Percentiles rank a stretch among this genome's conserved stretches.
phyloP scores from a whole-genome alignment of 768 basidiomycete species.

The Termitomyces sp. region DNA sequence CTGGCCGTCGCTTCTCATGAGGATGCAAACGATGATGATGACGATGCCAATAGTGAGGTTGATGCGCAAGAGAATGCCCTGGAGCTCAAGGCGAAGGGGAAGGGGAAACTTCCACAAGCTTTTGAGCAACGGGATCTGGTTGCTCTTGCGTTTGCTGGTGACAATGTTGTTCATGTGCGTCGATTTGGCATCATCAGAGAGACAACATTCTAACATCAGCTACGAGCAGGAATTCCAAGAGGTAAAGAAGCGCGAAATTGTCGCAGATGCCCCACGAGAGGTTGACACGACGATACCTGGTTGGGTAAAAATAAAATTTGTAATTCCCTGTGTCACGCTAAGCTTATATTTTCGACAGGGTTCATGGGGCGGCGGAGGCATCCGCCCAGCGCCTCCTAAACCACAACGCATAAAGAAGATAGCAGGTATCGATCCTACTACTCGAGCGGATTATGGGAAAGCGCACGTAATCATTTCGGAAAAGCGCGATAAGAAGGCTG shows the following conservation, averaged over 20 bases:
- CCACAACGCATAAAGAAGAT: conserved; percentile 77
- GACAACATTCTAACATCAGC: not conserved
- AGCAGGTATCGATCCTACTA: conserved; percentile 73
- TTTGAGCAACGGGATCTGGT: conserved; percentile 93
- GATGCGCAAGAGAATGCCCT: conserved; percentile 62
- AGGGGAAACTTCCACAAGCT: conserved; percentile 48
- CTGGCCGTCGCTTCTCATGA: conserved; percentile 37
- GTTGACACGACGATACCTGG: conserved; percentile 91
- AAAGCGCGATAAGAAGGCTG: conserved; percentile 90
- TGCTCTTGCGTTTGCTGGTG: conserved; percentile 93
- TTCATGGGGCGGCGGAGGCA: conserved; percentile 85
- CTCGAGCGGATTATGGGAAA: conserved; percentile 82
- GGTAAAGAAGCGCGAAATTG: conserved; percentile 78
- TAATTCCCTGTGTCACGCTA: not conserved
- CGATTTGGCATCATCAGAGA: not conserved
- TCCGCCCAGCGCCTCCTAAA: conserved; percentile 56
- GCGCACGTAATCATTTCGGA: conserved; percentile 94
- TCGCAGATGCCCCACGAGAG: conserved; percentile 82
- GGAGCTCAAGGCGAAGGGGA: conserved; percentile 41
- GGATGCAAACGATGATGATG: conserved; percentile 45
- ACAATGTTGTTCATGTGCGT: conserved; percentile 88
- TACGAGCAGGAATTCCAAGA: conserved; percentile 74
- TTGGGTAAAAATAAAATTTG: conserved; percentile 59
- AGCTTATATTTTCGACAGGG: conserved; percentile 49
- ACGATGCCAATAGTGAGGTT: conserved; percentile 61